Evolutionary conservation across 2,329 filamentous ascomycete genomes (phyloP).

Genomic region (Claviceps sorghi): DNA sequence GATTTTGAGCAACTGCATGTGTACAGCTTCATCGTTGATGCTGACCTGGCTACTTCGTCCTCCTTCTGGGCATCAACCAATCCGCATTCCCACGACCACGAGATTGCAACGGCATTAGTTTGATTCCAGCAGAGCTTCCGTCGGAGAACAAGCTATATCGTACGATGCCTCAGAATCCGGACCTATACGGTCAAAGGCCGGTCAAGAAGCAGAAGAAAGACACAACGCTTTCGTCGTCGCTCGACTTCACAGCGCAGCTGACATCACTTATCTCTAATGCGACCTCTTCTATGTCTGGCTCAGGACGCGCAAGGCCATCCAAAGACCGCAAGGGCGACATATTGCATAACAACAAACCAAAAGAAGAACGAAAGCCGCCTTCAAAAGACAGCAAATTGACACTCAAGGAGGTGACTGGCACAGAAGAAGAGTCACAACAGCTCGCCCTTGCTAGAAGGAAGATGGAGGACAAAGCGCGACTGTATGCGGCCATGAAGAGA

Average conservation of each 20-base stretch:
- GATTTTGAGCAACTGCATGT: background rate
- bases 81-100: background rate
- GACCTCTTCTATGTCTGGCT: slow-evolving; percentile 25
- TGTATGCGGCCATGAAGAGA: slow-evolving; percentile 81
- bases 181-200: slow-evolving; percentile 64
- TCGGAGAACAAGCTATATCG: background rate
- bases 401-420: slow-evolving; percentile 37
- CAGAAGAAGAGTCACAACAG: slow-evolving; percentile 50
- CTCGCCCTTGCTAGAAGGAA: slow-evolving; percentile 59
- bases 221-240: slow-evolving; percentile 54
- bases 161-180: slow-evolving; percentile 47
- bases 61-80: background rate
- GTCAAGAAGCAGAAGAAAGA: slow-evolving; percentile 56
- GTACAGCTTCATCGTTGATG: background rate
- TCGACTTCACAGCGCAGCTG: slow-evolving; percentile 81
- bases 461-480: slow-evolving; percentile 78
- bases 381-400: slow-evolving; percentile 38
- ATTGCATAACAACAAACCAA: slow-evolving; percentile 17
- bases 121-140: background rate
- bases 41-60: background rate
- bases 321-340: slow-evolving; percentile 35
- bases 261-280: slow-evolving; percentile 58
- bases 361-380: slow-evolving; percentile 14
- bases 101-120: background rate
- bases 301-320: slow-evolving; percentile 30